phyloP scores from a whole-genome alignment of 2,329 filamentous ascomycete genomes.

The Rugonectria rugulosa region DNA sequence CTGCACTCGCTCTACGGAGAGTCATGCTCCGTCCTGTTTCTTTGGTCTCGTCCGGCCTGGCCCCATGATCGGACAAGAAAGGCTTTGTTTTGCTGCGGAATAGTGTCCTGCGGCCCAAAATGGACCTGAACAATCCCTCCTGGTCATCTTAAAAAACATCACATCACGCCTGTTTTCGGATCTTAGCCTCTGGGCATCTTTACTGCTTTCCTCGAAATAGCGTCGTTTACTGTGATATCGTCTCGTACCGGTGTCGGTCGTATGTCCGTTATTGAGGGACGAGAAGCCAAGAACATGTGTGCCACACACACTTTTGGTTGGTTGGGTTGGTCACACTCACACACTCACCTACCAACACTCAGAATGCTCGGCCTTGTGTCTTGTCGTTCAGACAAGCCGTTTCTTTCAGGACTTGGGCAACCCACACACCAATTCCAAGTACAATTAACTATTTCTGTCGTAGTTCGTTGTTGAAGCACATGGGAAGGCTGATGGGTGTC shows the following conservation, averaged over 20 bases:
- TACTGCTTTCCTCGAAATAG: constrained; percentile 14
- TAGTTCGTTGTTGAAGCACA: no score
- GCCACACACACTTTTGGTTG: no score
- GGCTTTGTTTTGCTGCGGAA: constrained; percentile 24
- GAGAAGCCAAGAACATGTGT: neutral
- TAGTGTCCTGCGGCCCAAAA: constrained; percentile 5
- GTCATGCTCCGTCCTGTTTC: neutral
- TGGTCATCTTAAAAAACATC: constrained; percentile 22
- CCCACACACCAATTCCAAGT: no score
- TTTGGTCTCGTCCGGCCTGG: neutral
- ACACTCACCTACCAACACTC: constrained; percentile 11
- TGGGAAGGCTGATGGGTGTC: no score
- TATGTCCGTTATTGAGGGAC: no score
- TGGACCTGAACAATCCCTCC: constrained; percentile 2
- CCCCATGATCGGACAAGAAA: constrained; percentile 9
- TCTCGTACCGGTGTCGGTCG: constrained; percentile 18
- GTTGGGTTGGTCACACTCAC: constrained; percentile 17
- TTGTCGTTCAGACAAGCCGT: constrained; percentile 4
- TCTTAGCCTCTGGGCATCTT: constrained; percentile 1
- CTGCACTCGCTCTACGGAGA: constrained; percentile 16
- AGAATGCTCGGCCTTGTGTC: constrained; percentile 16
- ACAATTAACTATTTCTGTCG: no score
- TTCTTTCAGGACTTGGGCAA: neutral
- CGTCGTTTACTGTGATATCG: constrained; percentile 1
- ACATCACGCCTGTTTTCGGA: constrained; percentile 7